Evolutionary conservation across 1,284 basidiomycete genomes (phyloP).

Genomic region (Marasmius fiardii): DNA sequence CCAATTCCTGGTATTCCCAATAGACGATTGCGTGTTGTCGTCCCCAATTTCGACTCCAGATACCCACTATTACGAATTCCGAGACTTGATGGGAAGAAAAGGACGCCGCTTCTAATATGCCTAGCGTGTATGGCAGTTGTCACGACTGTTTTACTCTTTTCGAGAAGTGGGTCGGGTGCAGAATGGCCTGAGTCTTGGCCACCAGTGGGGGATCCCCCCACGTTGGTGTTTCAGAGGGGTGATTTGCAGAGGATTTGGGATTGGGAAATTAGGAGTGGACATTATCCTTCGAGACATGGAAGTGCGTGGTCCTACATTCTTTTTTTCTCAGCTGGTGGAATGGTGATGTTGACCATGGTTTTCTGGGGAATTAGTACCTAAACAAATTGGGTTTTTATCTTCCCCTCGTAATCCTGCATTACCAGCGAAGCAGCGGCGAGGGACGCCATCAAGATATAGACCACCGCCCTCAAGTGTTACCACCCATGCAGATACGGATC

Average conservation of each 20-base stretch:
- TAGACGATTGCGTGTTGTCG: conserved; percentile 41
- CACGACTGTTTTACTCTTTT: conserved; percentile 40
- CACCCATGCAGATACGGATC: conserved; percentile 33
- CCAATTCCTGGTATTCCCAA: conserved; percentile 45
- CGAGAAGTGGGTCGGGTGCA: conserved; percentile 32
- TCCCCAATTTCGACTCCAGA: conserved; percentile 51
- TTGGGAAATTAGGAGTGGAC: conserved; percentile 75
- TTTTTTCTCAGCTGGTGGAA: neutral
- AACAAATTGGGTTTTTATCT: conserved; percentile 45
- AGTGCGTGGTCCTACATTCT: conserved; percentile 38
- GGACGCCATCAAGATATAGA: conserved; percentile 35
- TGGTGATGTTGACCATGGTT: neutral
- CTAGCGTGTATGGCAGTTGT: conserved; percentile 37
- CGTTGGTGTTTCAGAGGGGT: conserved; percentile 57
- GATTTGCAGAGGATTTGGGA: conserved; percentile 73
- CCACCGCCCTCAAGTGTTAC: conserved; percentile 23
- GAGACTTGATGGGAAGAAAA: conserved; percentile 30
- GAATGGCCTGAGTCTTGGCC: conserved; percentile 42
- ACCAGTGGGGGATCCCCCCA: conserved; percentile 48
- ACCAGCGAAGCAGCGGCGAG: conserved; percentile 29
- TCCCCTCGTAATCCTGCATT: conserved; percentile 54
- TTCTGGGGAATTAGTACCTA: conserved; percentile 48
- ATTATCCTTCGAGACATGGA: conserved; percentile 59
- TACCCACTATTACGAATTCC: conserved; percentile 34
- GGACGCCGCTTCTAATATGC: conserved; percentile 35